Evolutionary conservation across 2,329 filamentous ascomycete species (phyloP).

Genomic region (Microcyclospora pomicola): DNA sequence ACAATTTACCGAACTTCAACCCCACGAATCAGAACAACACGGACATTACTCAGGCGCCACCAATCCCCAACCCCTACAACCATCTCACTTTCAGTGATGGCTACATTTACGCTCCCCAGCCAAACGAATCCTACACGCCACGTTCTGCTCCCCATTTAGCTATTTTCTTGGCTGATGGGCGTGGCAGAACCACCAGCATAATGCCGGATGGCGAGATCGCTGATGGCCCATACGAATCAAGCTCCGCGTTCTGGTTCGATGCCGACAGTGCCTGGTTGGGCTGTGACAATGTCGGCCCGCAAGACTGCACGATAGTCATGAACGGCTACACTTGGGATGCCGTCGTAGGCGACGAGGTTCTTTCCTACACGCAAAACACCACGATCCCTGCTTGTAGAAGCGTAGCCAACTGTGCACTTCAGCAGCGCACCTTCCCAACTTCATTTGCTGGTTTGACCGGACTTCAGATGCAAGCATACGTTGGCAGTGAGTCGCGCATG

Average conservation of each 20-base stretch:
- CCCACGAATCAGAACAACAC: constrained; percentile 18
- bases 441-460: constrained; percentile 31
- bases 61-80: constrained; percentile 36
- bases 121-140: constrained; percentile 31
- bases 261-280: constrained; percentile 33
- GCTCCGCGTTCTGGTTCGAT: constrained; percentile 38
- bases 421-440: constrained; percentile 28
- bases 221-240: constrained; percentile 28
- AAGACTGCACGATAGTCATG: constrained; percentile 30
- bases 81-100: constrained; percentile 39
- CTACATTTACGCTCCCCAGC: constrained; percentile 35
- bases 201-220: constrained; percentile 32
- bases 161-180: constrained; percentile 30
- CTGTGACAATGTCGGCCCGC: constrained; percentile 30
- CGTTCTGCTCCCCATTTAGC: constrained; percentile 34
- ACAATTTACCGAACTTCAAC: constrained; percentile 24
- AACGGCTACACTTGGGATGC: constrained; percentile 31
- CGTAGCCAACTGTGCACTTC: constrained; percentile 30
- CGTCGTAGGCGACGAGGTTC: constrained; percentile 22
- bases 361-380: constrained; percentile 25
- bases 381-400: constrained; percentile 29
- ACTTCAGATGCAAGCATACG: constrained; percentile 36
- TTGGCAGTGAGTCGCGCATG: constrained; percentile 20
- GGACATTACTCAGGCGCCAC: constrained; percentile 23
- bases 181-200: constrained; percentile 9